Percentiles rank a stretch among this genome's conserved stretches.
phyloP scores from a whole-genome alignment of 169 alveolate genomes.

The Plasmodium blacklocki region DNA sequence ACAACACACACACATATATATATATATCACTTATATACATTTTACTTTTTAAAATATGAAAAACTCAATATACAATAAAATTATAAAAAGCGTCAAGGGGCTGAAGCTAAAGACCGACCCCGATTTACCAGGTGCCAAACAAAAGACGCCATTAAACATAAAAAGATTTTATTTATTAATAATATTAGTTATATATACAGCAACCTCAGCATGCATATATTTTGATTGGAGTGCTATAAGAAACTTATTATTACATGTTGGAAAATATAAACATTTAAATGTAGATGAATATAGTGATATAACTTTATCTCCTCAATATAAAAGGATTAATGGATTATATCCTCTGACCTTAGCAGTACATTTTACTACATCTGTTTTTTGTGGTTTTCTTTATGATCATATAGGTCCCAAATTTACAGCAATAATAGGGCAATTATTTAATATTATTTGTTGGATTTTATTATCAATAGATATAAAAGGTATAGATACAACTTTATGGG shows the following conservation, averaged over 20 bases:
- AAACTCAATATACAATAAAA: neutral
- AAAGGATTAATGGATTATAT: conserved; percentile 40
- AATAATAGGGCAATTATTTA: conserved; percentile 41
- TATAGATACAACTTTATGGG: conserved; percentile 47
- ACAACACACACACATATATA: neutral
- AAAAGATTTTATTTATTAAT: conserved; percentile 18
- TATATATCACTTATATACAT: neutral
- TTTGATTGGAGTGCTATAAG: conserved; percentile 70
- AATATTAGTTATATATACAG: conserved; percentile 46
- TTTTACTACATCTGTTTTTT: conserved; percentile 70
- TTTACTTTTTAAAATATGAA: conserved; percentile 1
- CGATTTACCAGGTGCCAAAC: conserved; percentile 60
- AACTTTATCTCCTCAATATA: conserved; percentile 64
- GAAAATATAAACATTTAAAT: conserved; percentile 58
- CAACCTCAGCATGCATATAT: conserved; percentile 59
- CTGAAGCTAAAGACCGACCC: conserved; percentile 41
- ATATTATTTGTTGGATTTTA: conserved; percentile 47
- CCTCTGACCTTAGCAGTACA: conserved; percentile 66
- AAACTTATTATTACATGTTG: conserved; percentile 32
- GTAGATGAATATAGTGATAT: conserved; percentile 11
- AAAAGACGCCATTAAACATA: conserved; percentile 69
- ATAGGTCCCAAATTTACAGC: conserved; percentile 75
- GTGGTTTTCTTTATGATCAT: conserved; percentile 70
- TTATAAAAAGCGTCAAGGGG: conserved; percentile 15
- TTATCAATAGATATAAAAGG: conserved; percentile 43